Evolutionary conservation across 2,329 filamentous ascomycete species (phyloP).

Genomic region (Gaeumannomyces sp.): DNA sequence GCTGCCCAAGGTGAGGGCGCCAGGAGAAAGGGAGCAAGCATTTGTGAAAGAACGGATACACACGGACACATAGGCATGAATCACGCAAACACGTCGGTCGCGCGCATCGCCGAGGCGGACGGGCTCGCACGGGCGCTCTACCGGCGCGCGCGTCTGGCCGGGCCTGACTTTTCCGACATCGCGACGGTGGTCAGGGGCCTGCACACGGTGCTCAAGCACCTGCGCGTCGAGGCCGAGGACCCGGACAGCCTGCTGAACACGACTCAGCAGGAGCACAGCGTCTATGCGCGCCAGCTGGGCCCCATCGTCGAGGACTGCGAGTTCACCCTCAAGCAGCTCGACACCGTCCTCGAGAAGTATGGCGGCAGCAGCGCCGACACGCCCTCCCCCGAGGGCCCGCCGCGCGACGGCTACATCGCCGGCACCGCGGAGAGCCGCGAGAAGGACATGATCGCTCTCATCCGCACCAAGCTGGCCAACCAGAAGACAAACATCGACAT

Average conservation of each 20-base stretch:
- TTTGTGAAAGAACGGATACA: neutral
- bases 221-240: slow-evolving; percentile 52
- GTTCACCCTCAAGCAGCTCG: slow-evolving; percentile 48
- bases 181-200: slow-evolving; percentile 45
- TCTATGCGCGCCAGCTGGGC: slow-evolving; percentile 43
- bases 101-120: slow-evolving; percentile 50
- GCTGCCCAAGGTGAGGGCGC: neutral
- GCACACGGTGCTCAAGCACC: slow-evolving; percentile 49
- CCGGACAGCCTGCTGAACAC: slow-evolving; percentile 48
- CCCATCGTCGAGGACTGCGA: slow-evolving; percentile 50
- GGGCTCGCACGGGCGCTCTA: slow-evolving; percentile 50
- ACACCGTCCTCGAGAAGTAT: slow-evolving; percentile 45
- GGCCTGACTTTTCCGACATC: slow-evolving; percentile 43
- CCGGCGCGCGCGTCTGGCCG: slow-evolving; percentile 43
- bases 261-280: slow-evolving; percentile 23
- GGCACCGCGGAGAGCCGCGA: slow-evolving; percentile 28
- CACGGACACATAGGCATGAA: slow-evolving; percentile 7
- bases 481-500: slow-evolving; percentile 52
- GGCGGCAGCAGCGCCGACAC: slow-evolving; percentile 14
- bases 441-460: slow-evolving; percentile 33
- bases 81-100: slow-evolving; percentile 23
- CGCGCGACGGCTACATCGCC: slow-evolving; percentile 17
- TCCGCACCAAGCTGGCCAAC: slow-evolving; percentile 40
- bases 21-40: neutral
- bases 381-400: slow-evolving; percentile 13